Evolutionary conservation across 352 stramenopile genomes (phyloP), one percentile per base, ranked within the genome.

Genomic region (Blastocystis sp.): DNA sequence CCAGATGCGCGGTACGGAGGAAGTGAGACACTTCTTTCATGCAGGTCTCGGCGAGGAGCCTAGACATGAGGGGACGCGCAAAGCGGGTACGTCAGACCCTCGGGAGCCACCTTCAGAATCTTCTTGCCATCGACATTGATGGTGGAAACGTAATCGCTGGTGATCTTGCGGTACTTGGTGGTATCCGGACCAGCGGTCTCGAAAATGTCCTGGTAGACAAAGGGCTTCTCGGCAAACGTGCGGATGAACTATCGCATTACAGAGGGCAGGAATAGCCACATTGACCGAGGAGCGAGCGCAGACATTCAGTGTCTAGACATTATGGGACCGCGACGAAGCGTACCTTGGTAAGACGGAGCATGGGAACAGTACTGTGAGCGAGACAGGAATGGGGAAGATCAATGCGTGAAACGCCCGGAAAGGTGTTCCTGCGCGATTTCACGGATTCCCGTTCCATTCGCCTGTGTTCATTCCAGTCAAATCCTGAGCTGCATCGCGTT

Each of bases 1-100:
- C 87, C 71, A 96, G 91, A 90, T 96, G 94, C 28, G 89, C 90
- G 40, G 94, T 92, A 52, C 94, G 89, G 4, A 96, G 90, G 19
- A 95, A 90, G 76, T 96, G 93, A 6, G 93, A 92, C 87, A 97
- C 93, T 87, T 97, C 94, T 19, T 89, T 89, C 91, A 96, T 94
- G n/a, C 93, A 93, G 7, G 91, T 90, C 52, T 92, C 90, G 10
- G 92, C 92, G 3, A 96, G 89, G 64, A 92, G 89, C 10, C 89
- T 90, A 94, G 87, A 14, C 76, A 87, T 17, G 92, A 78, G 57
- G 90, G 91, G n/a, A 79, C 43, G 14, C 21, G 11, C 24, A 21
- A 59, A 34, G 3, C 17, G 28, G 10, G 38, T 76, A 62, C 63
- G 78, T 89, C 11, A 91, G 66, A 38, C 82, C 90, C 78, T 91